phyloP scores from a whole-genome alignment of 2,329 filamentous ascomycete species.

The Biscogniauxia mediterranea region DNA sequence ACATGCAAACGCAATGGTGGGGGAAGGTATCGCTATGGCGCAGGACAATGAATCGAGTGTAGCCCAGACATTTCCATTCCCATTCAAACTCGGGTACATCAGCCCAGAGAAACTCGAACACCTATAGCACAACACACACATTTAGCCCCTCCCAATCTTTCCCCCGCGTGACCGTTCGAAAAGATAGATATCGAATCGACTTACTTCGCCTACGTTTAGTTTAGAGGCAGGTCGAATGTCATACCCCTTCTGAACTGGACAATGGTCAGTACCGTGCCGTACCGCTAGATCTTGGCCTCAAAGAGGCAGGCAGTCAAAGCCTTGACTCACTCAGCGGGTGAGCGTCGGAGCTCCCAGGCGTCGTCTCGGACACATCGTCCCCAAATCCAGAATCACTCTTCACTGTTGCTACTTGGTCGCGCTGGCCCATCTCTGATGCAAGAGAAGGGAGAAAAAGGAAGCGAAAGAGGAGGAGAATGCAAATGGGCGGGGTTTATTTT shows the following conservation, averaged over 20 bases:
- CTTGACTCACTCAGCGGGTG: slow-evolving; percentile 33
- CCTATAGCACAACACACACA: slow-evolving; percentile 19
- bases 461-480: slow-evolving; percentile 20
- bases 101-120: slow-evolving; percentile 40
- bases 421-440: slow-evolving; percentile 36
- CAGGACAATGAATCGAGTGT: slow-evolving; percentile 37
- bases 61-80: slow-evolving; percentile 40
- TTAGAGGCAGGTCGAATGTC: slow-evolving; percentile 35
- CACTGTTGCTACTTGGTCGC: slow-evolving; percentile 33
- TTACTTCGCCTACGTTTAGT: slow-evolving; percentile 37
- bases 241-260: slow-evolving; percentile 35
- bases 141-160: slow-evolving; percentile 8
- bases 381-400: slow-evolving; percentile 37
- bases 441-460: slow-evolving; percentile 24
- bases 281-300: background rate
- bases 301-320: background rate
- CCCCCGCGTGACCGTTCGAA: background rate
- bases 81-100: slow-evolving; percentile 36
- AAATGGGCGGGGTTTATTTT: slow-evolving; percentile 5
- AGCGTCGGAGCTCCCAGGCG: slow-evolving; percentile 28
- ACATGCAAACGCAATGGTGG: slow-evolving; percentile 37
- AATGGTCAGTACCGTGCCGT: slow-evolving; percentile 1
- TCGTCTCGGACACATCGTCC: slow-evolving; percentile 33
- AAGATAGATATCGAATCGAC: slow-evolving; percentile 10
- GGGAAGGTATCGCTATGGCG: slow-evolving; percentile 37